Percentiles rank a stretch among this genome's conserved stretches.
Evolutionary conservation across 2,329 filamentous ascomycete species (phyloP).

Genomic region (Neoascochyta sp.): DNA sequence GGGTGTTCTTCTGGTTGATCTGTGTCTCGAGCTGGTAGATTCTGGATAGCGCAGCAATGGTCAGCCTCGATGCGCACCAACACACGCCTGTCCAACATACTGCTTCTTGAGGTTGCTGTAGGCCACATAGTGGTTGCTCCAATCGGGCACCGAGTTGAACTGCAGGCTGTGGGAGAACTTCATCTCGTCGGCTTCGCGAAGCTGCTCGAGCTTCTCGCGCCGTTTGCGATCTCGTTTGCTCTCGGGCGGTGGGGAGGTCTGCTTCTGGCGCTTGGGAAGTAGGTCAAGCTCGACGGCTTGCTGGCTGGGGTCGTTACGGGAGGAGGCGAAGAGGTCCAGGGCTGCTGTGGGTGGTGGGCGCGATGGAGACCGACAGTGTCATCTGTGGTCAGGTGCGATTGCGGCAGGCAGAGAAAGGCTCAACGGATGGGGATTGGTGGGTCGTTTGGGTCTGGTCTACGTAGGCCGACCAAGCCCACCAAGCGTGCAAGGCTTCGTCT

Average conservation of each 20-base stretch:
- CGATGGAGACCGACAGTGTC: constrained; percentile 6
- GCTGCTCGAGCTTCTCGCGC: constrained; percentile 63
- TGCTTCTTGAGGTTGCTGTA: constrained; percentile 99
- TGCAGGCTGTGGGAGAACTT: constrained; percentile 99
- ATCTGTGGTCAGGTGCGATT: constrained; percentile 11
- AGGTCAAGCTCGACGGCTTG: constrained; percentile 33
- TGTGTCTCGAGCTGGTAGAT: constrained; percentile 95
- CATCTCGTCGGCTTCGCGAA: constrained; percentile 80
- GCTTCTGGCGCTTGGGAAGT: constrained; percentile 10
- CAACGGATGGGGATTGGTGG: constrained; percentile 6
- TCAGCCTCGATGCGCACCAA: constrained; percentile 20
- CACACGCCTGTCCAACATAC: constrained; percentile 54
- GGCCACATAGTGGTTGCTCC: constrained; percentile 96
- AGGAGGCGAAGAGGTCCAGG: constrained; percentile 24
- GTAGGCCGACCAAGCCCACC: no score
- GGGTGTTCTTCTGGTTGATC: constrained; percentile 58
- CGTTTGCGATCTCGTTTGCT: constrained; percentile 44
- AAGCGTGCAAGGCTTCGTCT: no score
- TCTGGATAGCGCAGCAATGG: constrained; percentile 45
- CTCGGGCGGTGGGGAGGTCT: constrained; percentile 9
- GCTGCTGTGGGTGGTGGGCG: constrained; percentile 12
- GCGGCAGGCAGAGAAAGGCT: constrained; percentile 7
- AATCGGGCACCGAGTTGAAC: constrained; percentile 99
- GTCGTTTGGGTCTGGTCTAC: no score
- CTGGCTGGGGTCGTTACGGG: constrained; percentile 15